These are phyloP conservation scores for Cicer cuneatum DNA, from an alignment of 306 rosid species.

Conservation along the genomic window DNA sequence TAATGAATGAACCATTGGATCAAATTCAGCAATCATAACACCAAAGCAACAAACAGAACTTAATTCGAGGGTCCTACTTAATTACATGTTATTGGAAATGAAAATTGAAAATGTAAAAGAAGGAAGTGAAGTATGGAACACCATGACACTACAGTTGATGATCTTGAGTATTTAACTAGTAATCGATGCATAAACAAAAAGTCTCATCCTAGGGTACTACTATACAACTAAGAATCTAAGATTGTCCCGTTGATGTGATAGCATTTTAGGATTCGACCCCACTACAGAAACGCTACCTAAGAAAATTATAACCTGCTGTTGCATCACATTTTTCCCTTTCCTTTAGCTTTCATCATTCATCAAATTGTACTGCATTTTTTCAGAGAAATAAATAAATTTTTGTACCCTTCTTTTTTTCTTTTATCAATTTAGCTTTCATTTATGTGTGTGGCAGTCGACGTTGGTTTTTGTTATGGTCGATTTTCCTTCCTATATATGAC, in stretches of 20 bases:
- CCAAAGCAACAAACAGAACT: constrained; percentile 27
- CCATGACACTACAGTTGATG: no score
- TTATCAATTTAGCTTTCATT: neutral
- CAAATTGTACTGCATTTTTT: constrained; percentile 19
- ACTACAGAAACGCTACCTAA: constrained; percentile 24
- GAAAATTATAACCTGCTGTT: constrained; percentile 38
- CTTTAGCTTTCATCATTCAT: constrained; percentile 44
- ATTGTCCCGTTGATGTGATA: constrained; percentile 34
- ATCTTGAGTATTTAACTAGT: neutral
- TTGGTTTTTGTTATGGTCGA: constrained; percentile 18
- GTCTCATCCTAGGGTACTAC: neutral
- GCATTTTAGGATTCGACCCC: constrained; percentile 35
- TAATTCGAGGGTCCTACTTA: constrained; percentile 36
- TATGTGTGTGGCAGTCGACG: neutral
- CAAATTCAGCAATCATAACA: constrained; percentile 32
- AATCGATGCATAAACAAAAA: constrained; percentile 24
- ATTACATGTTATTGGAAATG: constrained; percentile 23
- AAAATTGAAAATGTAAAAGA: constrained; percentile 12
- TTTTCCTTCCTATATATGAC: constrained; percentile 19
- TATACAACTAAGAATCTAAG: neutral
- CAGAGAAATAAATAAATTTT: neutral
- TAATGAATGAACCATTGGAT: constrained; percentile 29
- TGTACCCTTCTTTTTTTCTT: constrained; percentile 1
- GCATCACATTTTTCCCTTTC: constrained; percentile 39
- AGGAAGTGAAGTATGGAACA: neutral